Conservation (phyloP, 2,329 filamentous ascomycete genomes). For the Penicillium griseofulvum region DNA sequence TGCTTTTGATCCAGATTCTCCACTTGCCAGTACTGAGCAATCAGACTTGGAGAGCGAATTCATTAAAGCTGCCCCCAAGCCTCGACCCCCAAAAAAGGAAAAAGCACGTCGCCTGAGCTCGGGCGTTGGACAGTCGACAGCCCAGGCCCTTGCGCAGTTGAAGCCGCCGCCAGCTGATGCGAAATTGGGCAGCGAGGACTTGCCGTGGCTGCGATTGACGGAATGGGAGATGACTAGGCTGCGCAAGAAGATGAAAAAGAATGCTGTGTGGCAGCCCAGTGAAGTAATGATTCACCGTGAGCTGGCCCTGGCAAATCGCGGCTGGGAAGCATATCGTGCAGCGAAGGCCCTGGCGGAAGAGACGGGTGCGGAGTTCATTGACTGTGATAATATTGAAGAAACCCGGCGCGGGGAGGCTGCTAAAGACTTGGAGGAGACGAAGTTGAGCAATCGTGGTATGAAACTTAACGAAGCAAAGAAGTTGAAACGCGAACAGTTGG, state of each 20-base stretch:
- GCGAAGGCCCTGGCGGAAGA: conserved; percentile 53
- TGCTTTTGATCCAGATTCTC: conserved; percentile 44
- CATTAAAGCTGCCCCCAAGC: conserved; percentile 9
- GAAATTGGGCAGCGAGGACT: conserved; percentile 57
- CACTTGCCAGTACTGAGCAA: conserved; percentile 48
- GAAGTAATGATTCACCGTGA: conserved; percentile 66
- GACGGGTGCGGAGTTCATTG: conserved; percentile 55
- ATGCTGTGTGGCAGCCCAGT: conserved; percentile 66
- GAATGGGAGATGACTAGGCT: conserved; percentile 67
- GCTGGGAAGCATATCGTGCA: conserved; percentile 49
- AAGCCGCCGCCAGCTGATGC: conserved; percentile 61
- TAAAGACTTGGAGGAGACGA: conserved; percentile 46
- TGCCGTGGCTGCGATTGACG: conserved; percentile 63
- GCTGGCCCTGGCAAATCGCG: conserved; percentile 58
- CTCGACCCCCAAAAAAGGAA: conserved; percentile 39
- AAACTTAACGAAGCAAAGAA: conserved; percentile 62
- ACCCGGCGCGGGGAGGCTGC: conserved; percentile 43
- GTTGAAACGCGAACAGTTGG: conserved; percentile 55
- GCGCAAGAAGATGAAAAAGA: conserved; percentile 69
- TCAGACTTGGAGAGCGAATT: conserved; percentile 41
- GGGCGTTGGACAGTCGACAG: conserved; percentile 50
- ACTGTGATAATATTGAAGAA: conserved; percentile 51
- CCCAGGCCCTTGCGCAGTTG: conserved; percentile 58
- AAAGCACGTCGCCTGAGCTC: conserved; percentile 37
- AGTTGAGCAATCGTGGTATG: conserved; percentile 58